Conservation (phyloP, 2,329 filamentous ascomycete genomes). For the Epichloe scottii region DNA sequence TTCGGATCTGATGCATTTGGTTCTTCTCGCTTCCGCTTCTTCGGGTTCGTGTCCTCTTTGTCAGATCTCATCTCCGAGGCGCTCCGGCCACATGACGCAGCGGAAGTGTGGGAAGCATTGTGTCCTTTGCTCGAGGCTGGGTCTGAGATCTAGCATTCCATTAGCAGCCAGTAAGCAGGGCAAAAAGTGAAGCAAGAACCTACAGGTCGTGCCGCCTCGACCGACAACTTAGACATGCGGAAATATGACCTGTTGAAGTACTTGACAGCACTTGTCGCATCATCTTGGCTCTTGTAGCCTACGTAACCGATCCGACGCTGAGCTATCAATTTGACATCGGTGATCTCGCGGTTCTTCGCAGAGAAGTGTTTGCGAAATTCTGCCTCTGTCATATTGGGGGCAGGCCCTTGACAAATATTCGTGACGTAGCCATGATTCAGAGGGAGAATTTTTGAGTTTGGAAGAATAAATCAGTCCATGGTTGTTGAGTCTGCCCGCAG, state of each 20-base stretch:
- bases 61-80: conserved; percentile 9
- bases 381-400: conserved; percentile 71
- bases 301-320: conserved; percentile 90
- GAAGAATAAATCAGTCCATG: neutral
- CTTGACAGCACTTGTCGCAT: conserved; percentile 72
- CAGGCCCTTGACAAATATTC: conserved; percentile 67
- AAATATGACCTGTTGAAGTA: conserved; percentile 96
- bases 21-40: conserved; percentile 57
- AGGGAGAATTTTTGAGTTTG: neutral
- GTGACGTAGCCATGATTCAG: conserved; percentile 45
- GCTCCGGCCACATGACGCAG: conserved; percentile 8
- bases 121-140: conserved; percentile 21
- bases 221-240: conserved; percentile 85
- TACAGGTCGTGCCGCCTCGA: conserved; percentile 78
- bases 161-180: conserved; percentile 15
- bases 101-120: conserved; percentile 14
- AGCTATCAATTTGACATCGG: conserved; percentile 83
- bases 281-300: conserved; percentile 73
- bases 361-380: conserved; percentile 86
- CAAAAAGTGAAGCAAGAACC: conserved; percentile 14
- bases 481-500: conserved; percentile 7
- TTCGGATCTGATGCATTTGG: conserved; percentile 58
- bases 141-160: conserved; percentile 34
- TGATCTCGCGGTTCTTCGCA: conserved; percentile 58
- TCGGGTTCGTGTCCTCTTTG: conserved; percentile 28